Evolutionary conservation across 352 stramenopile genomes (phyloP).

Genomic region (Phytopythium litorale): DNA sequence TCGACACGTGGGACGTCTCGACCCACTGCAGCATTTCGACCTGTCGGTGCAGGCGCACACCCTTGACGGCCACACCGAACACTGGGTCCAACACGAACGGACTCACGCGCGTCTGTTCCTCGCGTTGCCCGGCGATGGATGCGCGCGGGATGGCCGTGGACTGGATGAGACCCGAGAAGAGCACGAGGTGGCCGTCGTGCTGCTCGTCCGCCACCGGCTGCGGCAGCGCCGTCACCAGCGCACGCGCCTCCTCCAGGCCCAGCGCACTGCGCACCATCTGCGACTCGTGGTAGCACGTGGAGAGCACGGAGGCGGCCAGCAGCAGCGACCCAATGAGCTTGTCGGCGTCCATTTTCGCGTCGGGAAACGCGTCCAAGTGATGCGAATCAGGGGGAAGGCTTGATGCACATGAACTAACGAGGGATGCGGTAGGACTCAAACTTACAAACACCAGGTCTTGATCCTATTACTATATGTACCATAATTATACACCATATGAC

Average conservation of each 20-base stretch:
- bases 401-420: background rate
- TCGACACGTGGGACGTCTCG: constrained; percentile 62
- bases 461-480: background rate
- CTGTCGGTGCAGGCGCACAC: constrained; percentile 51
- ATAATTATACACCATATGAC: background rate
- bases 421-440: background rate
- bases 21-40: constrained; percentile 87
- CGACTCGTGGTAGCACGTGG: constrained; percentile 53
- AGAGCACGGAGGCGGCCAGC: constrained; percentile 43
- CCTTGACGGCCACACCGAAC: constrained; percentile 65
- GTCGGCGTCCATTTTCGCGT: constrained; percentile 26
- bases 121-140: constrained; percentile 8
- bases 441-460: background rate
- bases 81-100: constrained; percentile 54
- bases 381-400: background rate
- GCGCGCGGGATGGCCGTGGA: constrained; percentile 12
- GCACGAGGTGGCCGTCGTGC: constrained; percentile 33
- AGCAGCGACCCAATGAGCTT: constrained; percentile 40
- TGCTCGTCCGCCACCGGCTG: constrained; percentile 13
- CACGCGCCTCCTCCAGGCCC: constrained; percentile 48
- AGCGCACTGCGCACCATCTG: constrained; percentile 38
- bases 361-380: background rate
- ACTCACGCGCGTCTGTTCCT: constrained; percentile 22
- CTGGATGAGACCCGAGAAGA: constrained; percentile 53
- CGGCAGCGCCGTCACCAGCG: constrained; percentile 21